Evolutionary conservation across 352 stramenopile species (phyloP), one percentile per base, ranked within the genome.

Genomic region (Globisporangium cylindrosporum): DNA sequence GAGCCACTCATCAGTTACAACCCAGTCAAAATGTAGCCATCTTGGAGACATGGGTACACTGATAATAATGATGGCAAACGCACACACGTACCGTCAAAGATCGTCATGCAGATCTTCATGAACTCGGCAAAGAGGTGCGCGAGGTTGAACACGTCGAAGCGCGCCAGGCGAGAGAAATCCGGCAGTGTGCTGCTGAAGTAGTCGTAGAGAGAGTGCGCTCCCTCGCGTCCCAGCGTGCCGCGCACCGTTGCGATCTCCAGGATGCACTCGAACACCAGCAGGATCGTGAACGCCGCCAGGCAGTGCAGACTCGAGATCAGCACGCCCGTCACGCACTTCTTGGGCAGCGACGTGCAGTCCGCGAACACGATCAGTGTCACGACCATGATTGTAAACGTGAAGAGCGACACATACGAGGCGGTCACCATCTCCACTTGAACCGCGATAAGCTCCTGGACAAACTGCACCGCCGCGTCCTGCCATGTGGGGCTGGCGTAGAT

Each of bases 201-300:
- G 29, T 88, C 67, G 69, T 91, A 93, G 34, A 94, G 75, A 43
- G 87, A 89, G 71, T 94, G 72, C 55, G 83, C 71, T 1, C 88
- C 88, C 24, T 93, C 83, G 64, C 75, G 75, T 9, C 83, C 88
- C 1, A 94, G 73, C 4, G 80, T 74, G 1, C 84, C 88, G 9
- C 85, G 79, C 66, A 81, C 77, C 0, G 83, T 88, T 38, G 88
- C 85, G 22, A 91, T 75, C 70, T 92, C 84, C 53, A 95, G 79
- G 8, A 93, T 83, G 61, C 76, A 92, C 71, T 95, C 88, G 41
- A 91, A 95, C 29, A 90, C 70, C 36, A 95, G 76, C 56, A 95
- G 66, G 48, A 93, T 84, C 22, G 75, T 83, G 63, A 89, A 91
- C 12, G 88, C 88, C 1, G 80, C 82, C 12, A 93, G 61, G 46